A percentile compares a stretch with the other conserved stretches of the same genome.
Conservation (phyloP, 1,139 yeast genomes). For the Suhomyces yuchorum region DNA sequence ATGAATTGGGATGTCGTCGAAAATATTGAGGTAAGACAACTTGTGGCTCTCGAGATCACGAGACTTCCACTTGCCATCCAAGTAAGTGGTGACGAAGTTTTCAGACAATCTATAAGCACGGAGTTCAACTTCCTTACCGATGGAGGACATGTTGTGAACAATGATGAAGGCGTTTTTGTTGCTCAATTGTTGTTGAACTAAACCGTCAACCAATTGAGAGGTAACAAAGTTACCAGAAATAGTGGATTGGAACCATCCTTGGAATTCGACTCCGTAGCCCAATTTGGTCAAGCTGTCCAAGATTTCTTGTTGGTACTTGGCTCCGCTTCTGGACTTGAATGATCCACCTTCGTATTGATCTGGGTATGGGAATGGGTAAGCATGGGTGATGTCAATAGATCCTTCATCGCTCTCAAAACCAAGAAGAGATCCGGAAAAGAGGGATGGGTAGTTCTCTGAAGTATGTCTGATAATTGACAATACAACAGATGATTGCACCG, state of each 20-base stretch:
- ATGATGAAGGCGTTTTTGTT: slow-evolving; percentile 69
- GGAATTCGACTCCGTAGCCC: slow-evolving; percentile 70
- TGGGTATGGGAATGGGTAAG: slow-evolving; percentile 63
- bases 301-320: slow-evolving; percentile 71
- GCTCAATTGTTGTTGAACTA: slow-evolving; percentile 64
- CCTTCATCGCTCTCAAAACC: slow-evolving; percentile 70
- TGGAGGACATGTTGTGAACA: slow-evolving; percentile 73
- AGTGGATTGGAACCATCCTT: slow-evolving; percentile 84
- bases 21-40: slow-evolving; percentile 66
- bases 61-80: slow-evolving; percentile 64
- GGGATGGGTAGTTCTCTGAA: slow-evolving; percentile 65
- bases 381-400: slow-evolving; percentile 56
- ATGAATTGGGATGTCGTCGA: slow-evolving; percentile 70
- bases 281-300: slow-evolving; percentile 62
- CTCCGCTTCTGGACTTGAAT: slow-evolving; percentile 60
- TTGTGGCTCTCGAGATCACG: slow-evolving; percentile 63
- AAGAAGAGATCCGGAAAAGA: slow-evolving; percentile 73
- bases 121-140: slow-evolving; percentile 63
- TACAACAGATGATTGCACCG: slow-evolving; percentile 61
- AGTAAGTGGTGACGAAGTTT: slow-evolving; percentile 58
- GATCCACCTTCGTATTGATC: slow-evolving; percentile 58
- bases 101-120: slow-evolving; percentile 72
- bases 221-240: slow-evolving; percentile 70
- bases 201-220: slow-evolving; percentile 63
- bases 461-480: slow-evolving; percentile 75